phyloP scores from a whole-genome alignment of 805 yeast genomes.

The Candida ipomoeae region DNA sequence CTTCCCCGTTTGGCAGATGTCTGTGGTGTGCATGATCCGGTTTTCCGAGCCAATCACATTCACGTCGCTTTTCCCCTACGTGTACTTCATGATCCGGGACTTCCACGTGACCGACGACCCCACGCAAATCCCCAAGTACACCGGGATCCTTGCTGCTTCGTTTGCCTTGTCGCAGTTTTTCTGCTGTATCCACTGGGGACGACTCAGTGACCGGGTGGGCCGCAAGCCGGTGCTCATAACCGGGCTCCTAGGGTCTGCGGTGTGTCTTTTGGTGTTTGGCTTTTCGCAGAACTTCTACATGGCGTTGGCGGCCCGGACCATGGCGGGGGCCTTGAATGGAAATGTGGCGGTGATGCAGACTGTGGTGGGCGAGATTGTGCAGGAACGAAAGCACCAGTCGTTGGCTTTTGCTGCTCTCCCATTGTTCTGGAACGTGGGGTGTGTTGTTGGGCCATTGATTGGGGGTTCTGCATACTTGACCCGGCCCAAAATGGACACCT shows the following conservation, averaged over 20 bases:
- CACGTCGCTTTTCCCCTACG: constrained; percentile 20
- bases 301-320: constrained; percentile 27
- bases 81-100: constrained; percentile 20
- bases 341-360: constrained; percentile 30
- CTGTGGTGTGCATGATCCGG: constrained; percentile 16
- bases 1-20: constrained; percentile 20
- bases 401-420: constrained; percentile 30
- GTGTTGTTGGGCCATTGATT: constrained; percentile 30
- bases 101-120: constrained; percentile 17
- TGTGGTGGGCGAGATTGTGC: constrained; percentile 29
- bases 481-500: constrained; percentile 18
- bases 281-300: constrained; percentile 25
- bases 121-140: constrained; percentile 16
- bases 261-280: constrained; percentile 27
- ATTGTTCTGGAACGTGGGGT: constrained; percentile 30
- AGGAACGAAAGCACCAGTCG: constrained; percentile 28
- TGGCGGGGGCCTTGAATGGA: constrained; percentile 30
- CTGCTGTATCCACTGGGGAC: constrained; percentile 28
- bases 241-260: constrained; percentile 26
- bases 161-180: constrained; percentile 20
- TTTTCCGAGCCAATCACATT: constrained; percentile 21
- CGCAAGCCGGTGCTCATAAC: constrained; percentile 25
- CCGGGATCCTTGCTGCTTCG: constrained; percentile 19
- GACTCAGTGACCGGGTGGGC: constrained; percentile 27
- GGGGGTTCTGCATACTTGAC: constrained; percentile 30